phyloP scores from a whole-genome alignment of 2,329 filamentous ascomycete genomes.

The Rachicladosporium sp. region DNA sequence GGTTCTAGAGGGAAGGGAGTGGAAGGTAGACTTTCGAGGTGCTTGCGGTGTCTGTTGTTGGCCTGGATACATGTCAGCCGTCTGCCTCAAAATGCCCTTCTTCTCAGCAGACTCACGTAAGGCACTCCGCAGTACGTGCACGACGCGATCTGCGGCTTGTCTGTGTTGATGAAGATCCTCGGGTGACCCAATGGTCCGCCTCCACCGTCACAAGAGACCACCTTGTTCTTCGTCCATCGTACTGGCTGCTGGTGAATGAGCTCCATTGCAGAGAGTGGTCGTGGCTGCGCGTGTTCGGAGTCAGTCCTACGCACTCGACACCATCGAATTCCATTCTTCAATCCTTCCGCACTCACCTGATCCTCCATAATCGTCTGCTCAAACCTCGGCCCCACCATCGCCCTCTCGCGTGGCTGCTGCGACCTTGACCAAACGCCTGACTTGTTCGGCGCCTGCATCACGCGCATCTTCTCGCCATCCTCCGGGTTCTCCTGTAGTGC shows the following conservation, averaged over 20 bases:
- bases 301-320: too few species aligned
- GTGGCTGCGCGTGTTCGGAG: slow-evolving; percentile 65
- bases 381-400: slow-evolving; percentile 89
- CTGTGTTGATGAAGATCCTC: slow-evolving; percentile 90
- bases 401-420: slow-evolving; percentile 67
- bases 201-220: slow-evolving; percentile 83
- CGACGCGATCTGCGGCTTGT: slow-evolving; percentile 84
- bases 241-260: slow-evolving; percentile 95
- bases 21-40: slow-evolving; percentile 68
- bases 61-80: slow-evolving; percentile 43
- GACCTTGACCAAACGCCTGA: slow-evolving; percentile 68
- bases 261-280: slow-evolving; percentile 79
- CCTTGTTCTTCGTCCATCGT: slow-evolving; percentile 70
- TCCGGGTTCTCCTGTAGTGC: slow-evolving; percentile 44
- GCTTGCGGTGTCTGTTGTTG: slow-evolving; percentile 73
- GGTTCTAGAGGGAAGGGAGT: slow-evolving; percentile 60
- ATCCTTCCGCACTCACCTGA: too few species aligned
- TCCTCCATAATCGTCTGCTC: slow-evolving; percentile 90
- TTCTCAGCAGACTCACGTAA: slow-evolving; percentile 53
- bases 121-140: slow-evolving; percentile 92
- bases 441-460: slow-evolving; percentile 78
- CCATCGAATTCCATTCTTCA: too few species aligned
- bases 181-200: slow-evolving; percentile 85
- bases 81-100: too few species aligned
- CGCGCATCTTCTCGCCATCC: slow-evolving; percentile 43